Percentiles rank a stretch among this genome's conserved stretches.
Evolutionary conservation across 1,284 basidiomycete species (phyloP).

Genomic region (Moesziomyces globuligerus): DNA sequence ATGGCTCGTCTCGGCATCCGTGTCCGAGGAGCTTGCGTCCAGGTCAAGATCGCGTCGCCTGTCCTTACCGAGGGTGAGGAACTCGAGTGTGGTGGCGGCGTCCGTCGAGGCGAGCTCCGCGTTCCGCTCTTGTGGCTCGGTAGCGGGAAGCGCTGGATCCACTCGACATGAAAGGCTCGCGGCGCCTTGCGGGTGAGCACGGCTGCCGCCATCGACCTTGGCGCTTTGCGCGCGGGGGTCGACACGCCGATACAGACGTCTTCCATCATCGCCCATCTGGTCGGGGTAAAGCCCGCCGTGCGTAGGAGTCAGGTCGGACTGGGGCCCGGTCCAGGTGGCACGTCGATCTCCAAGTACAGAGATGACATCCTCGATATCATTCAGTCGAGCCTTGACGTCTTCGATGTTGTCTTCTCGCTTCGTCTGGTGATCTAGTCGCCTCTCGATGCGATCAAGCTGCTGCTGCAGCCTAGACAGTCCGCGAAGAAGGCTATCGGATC

Average conservation of each 20-base stretch:
- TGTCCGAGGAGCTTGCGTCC: constrained; percentile 32
- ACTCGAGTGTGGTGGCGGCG: constrained; percentile 43
- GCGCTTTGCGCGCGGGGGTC: not conserved
- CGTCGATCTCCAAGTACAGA: constrained; percentile 33
- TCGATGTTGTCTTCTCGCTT: constrained; percentile 20
- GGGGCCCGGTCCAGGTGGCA: constrained; percentile 13
- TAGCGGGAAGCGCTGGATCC: constrained; percentile 1
- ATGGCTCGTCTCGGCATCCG: constrained; percentile 15
- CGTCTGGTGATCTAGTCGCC: constrained; percentile 16
- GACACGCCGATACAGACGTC: not conserved
- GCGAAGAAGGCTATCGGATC: constrained; percentile 13
- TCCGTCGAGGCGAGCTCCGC: constrained; percentile 42
- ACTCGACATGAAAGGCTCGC: not conserved
- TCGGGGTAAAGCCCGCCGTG: not conserved
- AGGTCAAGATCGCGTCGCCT: constrained; percentile 33
- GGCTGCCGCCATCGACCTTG: not conserved
- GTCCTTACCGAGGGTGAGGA: constrained; percentile 42
- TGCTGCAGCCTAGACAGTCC: constrained; percentile 23
- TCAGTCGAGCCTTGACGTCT: constrained; percentile 34
- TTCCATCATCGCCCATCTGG: not conserved
- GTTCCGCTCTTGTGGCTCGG: constrained; percentile 20
- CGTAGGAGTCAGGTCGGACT: not conserved
- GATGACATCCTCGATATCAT: constrained; percentile 39
- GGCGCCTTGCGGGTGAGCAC: not conserved
- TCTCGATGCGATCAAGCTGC: constrained; percentile 44